Base-by-base conservation (phyloP, 2,329 filamentous ascomycete species). In the Samsoniella hepiali region DNA sequence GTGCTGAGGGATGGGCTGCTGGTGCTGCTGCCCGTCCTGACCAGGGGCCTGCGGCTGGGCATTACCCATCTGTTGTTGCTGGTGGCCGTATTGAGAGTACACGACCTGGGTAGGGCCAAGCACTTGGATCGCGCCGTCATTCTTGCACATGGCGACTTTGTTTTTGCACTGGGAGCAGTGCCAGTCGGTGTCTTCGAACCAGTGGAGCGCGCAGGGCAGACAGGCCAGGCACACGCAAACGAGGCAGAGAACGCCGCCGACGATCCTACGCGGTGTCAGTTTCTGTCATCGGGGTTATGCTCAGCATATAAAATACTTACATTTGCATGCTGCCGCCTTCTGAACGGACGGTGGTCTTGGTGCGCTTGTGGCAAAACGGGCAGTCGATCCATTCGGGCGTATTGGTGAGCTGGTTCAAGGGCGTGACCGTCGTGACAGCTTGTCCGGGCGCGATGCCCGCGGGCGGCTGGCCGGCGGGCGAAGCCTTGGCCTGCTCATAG, bases 111-210 rank as follows among this genome's bases (percentile, higher is more conserved):
- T 40, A n/a, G 72, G 71, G 1, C 63, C 68, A 32, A 67, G 65
- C 11, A 72, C 64, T 31, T 70, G 54, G 1, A 73, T 50, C 2
- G 54, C 54, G 0, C 68, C 68, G 13, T 69, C 67, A 31, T 70
- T 64, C 2, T 56, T 51, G 36, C 68, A 62, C 17, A 59, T 53
- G 27, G 74, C 74, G 2, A 76, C 68, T 62, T 68, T 68, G 50
- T 70, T 69, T 40, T 69, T 65, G 69, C 74, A 76, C 17, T 63
- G 34, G 8, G 68, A 66, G 69, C 74, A 76, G 53, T 57, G 68
- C 67, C 69, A 73, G 61, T 71, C 58, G 10, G 66, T 70, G 44
- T 72, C 67, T 60, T 75, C 72, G 59, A 71, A 75, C 74, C 73
- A 75, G 42, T 69, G 66, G 3, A 70, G 70, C 17, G 72, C 54